These are phyloP conservation scores for Phytopythium ostracodes DNA, from an alignment of 352 stramenopile species.

Conservation along the genomic window DNA sequence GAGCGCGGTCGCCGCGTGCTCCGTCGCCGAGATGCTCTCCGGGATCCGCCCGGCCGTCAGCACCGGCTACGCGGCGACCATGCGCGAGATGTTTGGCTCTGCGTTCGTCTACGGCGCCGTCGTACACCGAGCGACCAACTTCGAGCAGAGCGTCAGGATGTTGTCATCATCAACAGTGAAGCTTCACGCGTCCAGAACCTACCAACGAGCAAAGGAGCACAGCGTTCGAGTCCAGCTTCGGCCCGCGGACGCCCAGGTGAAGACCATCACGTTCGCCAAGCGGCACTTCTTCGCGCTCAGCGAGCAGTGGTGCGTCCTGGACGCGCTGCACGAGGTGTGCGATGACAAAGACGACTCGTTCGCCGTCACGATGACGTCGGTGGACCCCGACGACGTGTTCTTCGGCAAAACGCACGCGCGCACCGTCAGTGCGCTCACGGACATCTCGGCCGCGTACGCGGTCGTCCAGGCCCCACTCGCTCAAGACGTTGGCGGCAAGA, in stretches of 20 bases:
- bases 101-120: constrained; percentile 47
- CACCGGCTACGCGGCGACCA: constrained; percentile 26
- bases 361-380: constrained; percentile 33
- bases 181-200: neutral
- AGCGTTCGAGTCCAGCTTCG: neutral
- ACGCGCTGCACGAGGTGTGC: constrained; percentile 6
- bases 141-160: neutral
- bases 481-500: neutral
- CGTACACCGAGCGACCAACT: constrained; percentile 18
- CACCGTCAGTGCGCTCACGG: constrained; percentile 3
- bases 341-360: constrained; percentile 13
- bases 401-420: constrained; percentile 35
- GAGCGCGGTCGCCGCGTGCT: constrained; percentile 26
- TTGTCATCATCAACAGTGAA: neutral
- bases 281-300: constrained; percentile 35
- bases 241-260: constrained; percentile 18
- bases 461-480: constrained; percentile 16
- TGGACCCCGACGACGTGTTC: constrained; percentile 41
- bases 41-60: constrained; percentile 28
- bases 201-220: neutral
- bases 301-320: constrained; percentile 36
- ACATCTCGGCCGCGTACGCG: constrained; percentile 20
- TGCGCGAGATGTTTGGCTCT: constrained; percentile 34
- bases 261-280: constrained; percentile 33
- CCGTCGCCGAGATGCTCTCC: constrained; percentile 28